phyloP scores from a whole-genome alignment of 352 stramenopile genomes.

The Detonula confervacea region DNA sequence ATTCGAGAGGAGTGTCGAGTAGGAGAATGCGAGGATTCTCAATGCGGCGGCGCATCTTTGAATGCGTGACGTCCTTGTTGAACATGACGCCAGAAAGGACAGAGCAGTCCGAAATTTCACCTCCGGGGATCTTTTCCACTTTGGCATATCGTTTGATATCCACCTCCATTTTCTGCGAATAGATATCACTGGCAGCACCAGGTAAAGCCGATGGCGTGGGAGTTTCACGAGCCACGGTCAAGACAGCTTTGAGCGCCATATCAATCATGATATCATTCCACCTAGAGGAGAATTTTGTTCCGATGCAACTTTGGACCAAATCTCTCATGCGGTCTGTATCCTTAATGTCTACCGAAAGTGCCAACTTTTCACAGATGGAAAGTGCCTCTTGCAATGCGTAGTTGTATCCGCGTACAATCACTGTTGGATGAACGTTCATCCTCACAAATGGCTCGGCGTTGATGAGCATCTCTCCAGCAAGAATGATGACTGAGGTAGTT shows the following conservation, averaged over 20 bases:
- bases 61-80: conserved; percentile 99
- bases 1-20: conserved; percentile 98
- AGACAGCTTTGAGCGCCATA: conserved; percentile 96
- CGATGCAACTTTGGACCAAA: conserved; percentile 96
- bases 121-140: conserved; percentile 99
- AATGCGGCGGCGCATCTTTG: conserved; percentile 98
- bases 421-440: conserved; percentile 97
- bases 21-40: conserved; percentile 98
- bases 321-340: conserved; percentile 95
- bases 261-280: conserved; percentile 97
- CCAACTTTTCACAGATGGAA: conserved; percentile 92
- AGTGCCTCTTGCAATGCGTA: conserved; percentile 89
- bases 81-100: conserved; percentile 99
- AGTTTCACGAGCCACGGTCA: conserved; percentile 91
- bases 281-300: conserved; percentile 97
- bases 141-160: conserved; percentile 99
- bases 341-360: conserved; percentile 92
- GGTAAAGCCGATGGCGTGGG: conserved; percentile 16
- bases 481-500: conserved; percentile 99
- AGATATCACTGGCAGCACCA: conserved; percentile 53
- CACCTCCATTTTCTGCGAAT: conserved; percentile 92
- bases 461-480: conserved; percentile 97
- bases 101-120: conserved; percentile 89
- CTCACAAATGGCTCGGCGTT: conserved; percentile 96
- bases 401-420: conserved; percentile 97